These are phyloP conservation scores for Myxozyma melibiosi DNA, from an alignment of 805 yeast genomes.

Conservation along the genomic window DNA sequence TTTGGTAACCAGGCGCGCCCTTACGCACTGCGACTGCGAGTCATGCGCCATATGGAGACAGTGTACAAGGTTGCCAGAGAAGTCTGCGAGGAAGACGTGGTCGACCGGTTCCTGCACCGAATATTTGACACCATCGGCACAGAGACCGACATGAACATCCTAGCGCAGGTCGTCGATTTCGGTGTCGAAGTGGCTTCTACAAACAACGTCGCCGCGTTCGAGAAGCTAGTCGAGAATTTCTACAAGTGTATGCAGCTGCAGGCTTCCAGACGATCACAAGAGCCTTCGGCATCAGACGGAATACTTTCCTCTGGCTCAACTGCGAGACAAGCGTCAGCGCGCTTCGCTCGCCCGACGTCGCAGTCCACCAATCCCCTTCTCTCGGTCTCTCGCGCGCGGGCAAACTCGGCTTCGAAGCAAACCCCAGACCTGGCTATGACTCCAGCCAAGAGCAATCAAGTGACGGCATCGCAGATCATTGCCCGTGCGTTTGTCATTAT, in stretches of 20 bases:
- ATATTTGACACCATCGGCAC: constrained; percentile 40
- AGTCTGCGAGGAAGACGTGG: constrained; percentile 40
- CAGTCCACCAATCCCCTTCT: no score
- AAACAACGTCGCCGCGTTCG: constrained; percentile 9
- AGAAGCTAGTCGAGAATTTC: constrained; percentile 14
- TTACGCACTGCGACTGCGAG: constrained; percentile 33
- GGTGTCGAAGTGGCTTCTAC: constrained; percentile 36
- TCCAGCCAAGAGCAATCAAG: not conserved
- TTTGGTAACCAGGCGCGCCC: constrained; percentile 40
- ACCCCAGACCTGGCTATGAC: not conserved
- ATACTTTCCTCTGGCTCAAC: not conserved
- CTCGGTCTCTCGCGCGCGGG: not conserved
- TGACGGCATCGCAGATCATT: constrained; percentile 30
- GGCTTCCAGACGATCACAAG: not conserved
- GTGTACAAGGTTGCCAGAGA: constrained; percentile 46
- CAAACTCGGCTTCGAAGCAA: not conserved
- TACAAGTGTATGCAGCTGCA: constrained; percentile 35
- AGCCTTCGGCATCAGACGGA: not conserved
- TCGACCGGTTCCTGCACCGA: constrained; percentile 42
- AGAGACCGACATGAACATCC: constrained; percentile 41
- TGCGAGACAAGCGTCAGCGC: not conserved
- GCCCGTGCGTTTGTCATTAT: constrained; percentile 36
- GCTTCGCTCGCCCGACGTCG: not conserved
- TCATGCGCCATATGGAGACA: constrained; percentile 42
- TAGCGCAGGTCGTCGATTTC: constrained; percentile 39